Evolutionary conservation across 495 filamentous ascomycete genomes (phyloP).

Genomic region (Penicillium crystallinum): DNA sequence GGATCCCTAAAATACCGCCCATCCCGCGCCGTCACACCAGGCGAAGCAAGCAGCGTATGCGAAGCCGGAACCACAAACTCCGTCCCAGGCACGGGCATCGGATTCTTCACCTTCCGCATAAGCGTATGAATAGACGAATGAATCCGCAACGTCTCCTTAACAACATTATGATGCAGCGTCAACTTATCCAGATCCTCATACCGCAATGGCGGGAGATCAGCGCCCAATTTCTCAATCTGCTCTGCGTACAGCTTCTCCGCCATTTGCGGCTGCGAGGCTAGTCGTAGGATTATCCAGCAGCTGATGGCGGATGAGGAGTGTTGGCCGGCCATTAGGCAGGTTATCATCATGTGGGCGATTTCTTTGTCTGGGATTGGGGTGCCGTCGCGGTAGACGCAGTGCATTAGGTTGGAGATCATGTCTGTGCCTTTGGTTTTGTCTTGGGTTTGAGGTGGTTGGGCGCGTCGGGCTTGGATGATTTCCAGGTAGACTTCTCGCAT

Average conservation of each 20-base stretch:
- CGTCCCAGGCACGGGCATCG: conserved; percentile 73
- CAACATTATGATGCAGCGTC: conserved; percentile 61
- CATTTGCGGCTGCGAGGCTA: conserved; percentile 67
- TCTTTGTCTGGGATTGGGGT: conserved; percentile 67
- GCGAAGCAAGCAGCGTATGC: conserved; percentile 75
- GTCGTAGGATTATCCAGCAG: conserved; percentile 75
- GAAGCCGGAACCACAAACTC: conserved; percentile 69
- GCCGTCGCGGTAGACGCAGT: conserved; percentile 70
- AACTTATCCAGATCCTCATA: conserved; percentile 67
- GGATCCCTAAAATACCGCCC: conserved; percentile 76
- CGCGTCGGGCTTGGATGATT: conserved; percentile 63
- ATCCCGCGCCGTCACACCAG: conserved; percentile 68
- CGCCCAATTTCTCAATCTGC: conserved; percentile 58
- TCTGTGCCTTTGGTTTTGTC: conserved; percentile 45
- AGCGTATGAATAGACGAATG: conserved; percentile 82
- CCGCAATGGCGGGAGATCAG: conserved; percentile 55
- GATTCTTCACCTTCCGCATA: conserved; percentile 76
- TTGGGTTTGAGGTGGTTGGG: conserved; percentile 27
- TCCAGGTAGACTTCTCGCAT: conserved; percentile 75
- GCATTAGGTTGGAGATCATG: conserved; percentile 84
- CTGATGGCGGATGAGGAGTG: conserved; percentile 80
- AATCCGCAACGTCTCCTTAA: conserved; percentile 77
- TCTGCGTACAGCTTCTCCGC: conserved; percentile 73
- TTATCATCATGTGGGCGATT: conserved; percentile 89
- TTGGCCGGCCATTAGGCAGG: conserved; percentile 83